phyloP scores from a whole-genome alignment of 225 moss, liverwort and hornwort species.

The Anthoceros angustus region DNA sequence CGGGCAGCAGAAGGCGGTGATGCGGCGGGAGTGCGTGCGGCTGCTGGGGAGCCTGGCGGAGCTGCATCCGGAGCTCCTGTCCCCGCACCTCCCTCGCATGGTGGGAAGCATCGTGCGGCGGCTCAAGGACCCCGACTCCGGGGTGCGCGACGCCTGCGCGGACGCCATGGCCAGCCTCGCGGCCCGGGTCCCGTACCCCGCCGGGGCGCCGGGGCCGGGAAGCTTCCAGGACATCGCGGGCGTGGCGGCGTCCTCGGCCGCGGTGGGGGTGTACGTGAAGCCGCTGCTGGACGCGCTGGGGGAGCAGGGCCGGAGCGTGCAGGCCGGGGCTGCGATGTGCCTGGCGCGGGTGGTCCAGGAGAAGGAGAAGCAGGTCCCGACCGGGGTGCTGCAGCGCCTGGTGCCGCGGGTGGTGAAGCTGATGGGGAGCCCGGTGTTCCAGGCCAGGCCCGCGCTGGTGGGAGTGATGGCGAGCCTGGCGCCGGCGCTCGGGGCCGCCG shows the following conservation, averaged over 20 bases:
- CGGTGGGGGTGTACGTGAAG: slow-evolving; percentile 40
- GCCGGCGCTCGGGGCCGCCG: slow-evolving; percentile 20
- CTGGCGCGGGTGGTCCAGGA: slow-evolving; percentile 51
- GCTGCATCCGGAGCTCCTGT: slow-evolving; percentile 41
- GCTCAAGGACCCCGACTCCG: slow-evolving; percentile 69
- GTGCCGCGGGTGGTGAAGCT: slow-evolving; percentile 56
- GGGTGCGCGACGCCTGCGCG: slow-evolving; percentile 68
- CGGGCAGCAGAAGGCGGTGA: slow-evolving; percentile 62
- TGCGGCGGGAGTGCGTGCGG: slow-evolving; percentile 55
- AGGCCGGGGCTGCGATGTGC: slow-evolving; percentile 64
- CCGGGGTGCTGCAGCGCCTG: slow-evolving; percentile 34
- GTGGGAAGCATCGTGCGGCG: slow-evolving; percentile 62
- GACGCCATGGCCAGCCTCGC: slow-evolving; percentile 57
- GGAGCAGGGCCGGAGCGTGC: slow-evolving; percentile 62
- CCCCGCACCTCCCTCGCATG: slow-evolving; percentile 56
- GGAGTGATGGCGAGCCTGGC: slow-evolving; percentile 38
- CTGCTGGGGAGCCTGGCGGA: slow-evolving; percentile 49
- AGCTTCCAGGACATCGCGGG: slow-evolving; percentile 9
- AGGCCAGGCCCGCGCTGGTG: slow-evolving; percentile 61
- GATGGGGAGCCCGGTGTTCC: slow-evolving; percentile 53
- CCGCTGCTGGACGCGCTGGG: slow-evolving; percentile 61
- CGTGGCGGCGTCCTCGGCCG: background rate
- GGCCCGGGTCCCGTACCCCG: slow-evolving; percentile 22
- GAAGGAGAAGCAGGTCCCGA: slow-evolving; percentile 28
- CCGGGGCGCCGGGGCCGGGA: slow-evolving; percentile 19